These are phyloP conservation scores for Phytophthora citricola DNA, from an alignment of 352 stramenopile genomes.

Conservation along the genomic window DNA sequence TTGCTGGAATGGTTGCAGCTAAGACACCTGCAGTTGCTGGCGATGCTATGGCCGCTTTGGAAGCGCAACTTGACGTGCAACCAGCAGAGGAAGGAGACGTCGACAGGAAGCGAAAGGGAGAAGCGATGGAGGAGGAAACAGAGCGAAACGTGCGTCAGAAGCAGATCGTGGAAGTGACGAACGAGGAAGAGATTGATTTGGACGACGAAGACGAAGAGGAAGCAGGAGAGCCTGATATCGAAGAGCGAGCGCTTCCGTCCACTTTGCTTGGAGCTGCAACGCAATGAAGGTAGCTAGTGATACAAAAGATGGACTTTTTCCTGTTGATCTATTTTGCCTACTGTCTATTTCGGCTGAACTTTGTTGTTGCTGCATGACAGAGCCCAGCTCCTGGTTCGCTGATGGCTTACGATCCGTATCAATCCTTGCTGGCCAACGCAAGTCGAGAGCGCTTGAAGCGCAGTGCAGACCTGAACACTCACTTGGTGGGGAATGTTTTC, in stretches of 20 bases:
- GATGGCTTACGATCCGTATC: conserved; percentile 56
- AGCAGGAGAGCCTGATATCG: conserved; percentile 42
- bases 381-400: background rate
- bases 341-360: conserved; percentile 22
- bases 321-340: conserved; percentile 31
- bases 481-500: conserved; percentile 67
- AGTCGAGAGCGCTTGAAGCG: conserved; percentile 54
- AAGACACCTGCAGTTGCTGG: conserved; percentile 48
- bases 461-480: conserved; percentile 47
- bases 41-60: conserved; percentile 91
- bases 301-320: conserved; percentile 15
- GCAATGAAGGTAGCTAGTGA: conserved; percentile 18
- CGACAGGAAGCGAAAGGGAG: conserved; percentile 67
- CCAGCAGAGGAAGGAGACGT: conserved; percentile 34
- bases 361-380: background rate
- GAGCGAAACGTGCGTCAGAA: conserved; percentile 87
- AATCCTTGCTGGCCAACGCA: conserved; percentile 51
- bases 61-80: conserved; percentile 65
- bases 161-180: conserved; percentile 70
- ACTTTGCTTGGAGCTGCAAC: conserved; percentile 48
- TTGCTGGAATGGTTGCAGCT: conserved; percentile 64
- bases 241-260: conserved; percentile 64
- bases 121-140: conserved; percentile 55
- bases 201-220: conserved; percentile 86
- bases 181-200: conserved; percentile 95